Conservation (phyloP, 768 basidiomycete species). For the Chalciporus piperatus region DNA sequence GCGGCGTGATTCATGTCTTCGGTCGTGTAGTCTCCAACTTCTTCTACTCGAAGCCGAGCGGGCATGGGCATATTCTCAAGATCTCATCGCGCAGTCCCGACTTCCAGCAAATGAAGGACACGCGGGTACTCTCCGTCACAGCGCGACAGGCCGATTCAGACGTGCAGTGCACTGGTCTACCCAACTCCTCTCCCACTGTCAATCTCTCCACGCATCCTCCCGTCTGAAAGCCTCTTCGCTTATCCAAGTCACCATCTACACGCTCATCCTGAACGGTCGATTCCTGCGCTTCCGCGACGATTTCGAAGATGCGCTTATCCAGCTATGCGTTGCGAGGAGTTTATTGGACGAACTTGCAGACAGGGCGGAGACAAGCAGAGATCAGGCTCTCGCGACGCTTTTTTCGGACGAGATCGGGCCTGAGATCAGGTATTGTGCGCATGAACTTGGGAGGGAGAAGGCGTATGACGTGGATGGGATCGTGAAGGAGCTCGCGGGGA, state of each 20-base stretch:
- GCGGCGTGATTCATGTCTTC: conserved; percentile 9
- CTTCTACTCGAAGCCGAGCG: conserved; percentile 89
- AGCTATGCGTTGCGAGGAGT: conserved; percentile 74
- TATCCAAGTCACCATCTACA: conserved; percentile 74
- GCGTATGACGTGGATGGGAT: conserved; percentile 83
- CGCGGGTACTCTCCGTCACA: conserved; percentile 61
- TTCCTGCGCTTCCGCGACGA: conserved; percentile 75
- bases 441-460: conserved; percentile 73
- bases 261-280: conserved; percentile 78
- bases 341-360: conserved; percentile 68
- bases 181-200: conserved; percentile 70
- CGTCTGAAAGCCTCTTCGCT: conserved; percentile 57
- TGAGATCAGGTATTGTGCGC: conserved; percentile 89
- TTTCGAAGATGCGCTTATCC: conserved; percentile 70
- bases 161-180: conserved; percentile 78
- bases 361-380: conserved; percentile 66
- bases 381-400: conserved; percentile 82
- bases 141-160: conserved; percentile 76
- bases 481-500: conserved; percentile 57
- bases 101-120: conserved; percentile 49
- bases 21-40: conserved; percentile 62
- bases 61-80: conserved; percentile 88
- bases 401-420: conserved; percentile 88
- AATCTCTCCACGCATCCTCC: conserved; percentile 52
- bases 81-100: conserved; percentile 55